Percentiles rank a stretch among this genome's conserved stretches.
Evolutionary conservation across 371 early-diverging fungal genomes (phyloP).

Genomic region (Circinella minor): DNA sequence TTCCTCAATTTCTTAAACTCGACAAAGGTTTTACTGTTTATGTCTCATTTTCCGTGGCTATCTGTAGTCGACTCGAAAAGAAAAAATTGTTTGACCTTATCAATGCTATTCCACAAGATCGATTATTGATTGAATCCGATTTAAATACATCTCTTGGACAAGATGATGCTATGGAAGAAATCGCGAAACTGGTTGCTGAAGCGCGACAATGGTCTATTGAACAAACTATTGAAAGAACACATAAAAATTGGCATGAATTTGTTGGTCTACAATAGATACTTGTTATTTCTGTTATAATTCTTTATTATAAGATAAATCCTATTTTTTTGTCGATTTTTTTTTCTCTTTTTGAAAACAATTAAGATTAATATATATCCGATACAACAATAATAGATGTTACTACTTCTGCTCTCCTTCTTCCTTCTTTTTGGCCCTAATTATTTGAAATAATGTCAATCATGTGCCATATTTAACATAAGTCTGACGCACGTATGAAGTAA

Average conservation of each 20-base stretch:
- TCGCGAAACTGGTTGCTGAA: conserved; percentile 65
- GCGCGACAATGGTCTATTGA: conserved; percentile 70
- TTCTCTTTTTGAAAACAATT: too few species aligned
- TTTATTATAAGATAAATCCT: background rate
- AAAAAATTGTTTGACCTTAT: conserved; percentile 60
- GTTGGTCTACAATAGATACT: conserved; percentile 29
- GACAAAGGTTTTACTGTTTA: conserved; percentile 42
- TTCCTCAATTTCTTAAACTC: conserved; percentile 66
- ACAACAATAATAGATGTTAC: too few species aligned
- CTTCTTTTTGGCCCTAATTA: conserved; percentile 2
- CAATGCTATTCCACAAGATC: conserved; percentile 70
- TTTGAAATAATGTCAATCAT: too few species aligned
- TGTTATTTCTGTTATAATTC: too few species aligned
- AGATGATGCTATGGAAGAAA: conserved; percentile 62
- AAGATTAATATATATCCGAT: too few species aligned
- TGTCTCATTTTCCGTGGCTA: conserved; percentile 68
- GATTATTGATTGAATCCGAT: conserved; percentile 85
- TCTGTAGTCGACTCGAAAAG: conserved; percentile 58
- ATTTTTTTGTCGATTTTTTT: background rate
- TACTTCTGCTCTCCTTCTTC: conserved; percentile 6
- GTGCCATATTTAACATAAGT: too few species aligned
- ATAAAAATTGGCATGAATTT: conserved; percentile 69
- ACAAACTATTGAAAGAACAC: conserved; percentile 57
- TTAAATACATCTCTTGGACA: conserved; percentile 63
- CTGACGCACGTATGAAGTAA: background rate